Evolutionary conservation across 768 basidiomycete genomes (phyloP).

Genomic region (Leucosporidium creatinivorum): DNA sequence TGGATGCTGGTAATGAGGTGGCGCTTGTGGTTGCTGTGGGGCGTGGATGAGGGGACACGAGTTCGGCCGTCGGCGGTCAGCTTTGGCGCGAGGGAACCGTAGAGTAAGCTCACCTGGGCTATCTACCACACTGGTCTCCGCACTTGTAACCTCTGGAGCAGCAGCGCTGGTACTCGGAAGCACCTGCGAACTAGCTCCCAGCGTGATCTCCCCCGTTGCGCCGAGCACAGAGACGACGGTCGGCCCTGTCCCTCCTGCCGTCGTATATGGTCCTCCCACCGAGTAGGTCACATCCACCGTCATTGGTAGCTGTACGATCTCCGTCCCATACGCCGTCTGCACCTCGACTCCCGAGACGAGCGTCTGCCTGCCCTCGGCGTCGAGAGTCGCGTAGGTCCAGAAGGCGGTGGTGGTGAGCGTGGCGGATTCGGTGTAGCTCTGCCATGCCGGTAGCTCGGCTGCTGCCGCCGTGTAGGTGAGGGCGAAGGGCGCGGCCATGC

Average conservation of each 20-base stretch:
- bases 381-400: conserved; percentile 20
- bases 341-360: background rate
- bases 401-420: conserved; percentile 8
- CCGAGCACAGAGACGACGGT: conserved; percentile 9
- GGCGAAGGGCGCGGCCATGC: conserved; percentile 17
- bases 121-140: too few relatives aligned
- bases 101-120: too few relatives aligned
- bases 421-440: conserved; percentile 8
- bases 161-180: too few relatives aligned
- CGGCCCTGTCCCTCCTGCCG: conserved; percentile 12
- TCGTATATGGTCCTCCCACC: conserved; percentile 19
- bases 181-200: background rate
- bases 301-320: conserved; percentile 18
- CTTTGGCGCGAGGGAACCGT: too few relatives aligned
- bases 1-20: too few relatives aligned
- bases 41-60: too few relatives aligned
- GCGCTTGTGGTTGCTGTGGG: too few relatives aligned
- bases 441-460: conserved; percentile 14
- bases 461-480: conserved; percentile 8
- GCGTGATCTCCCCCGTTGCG: conserved; percentile 15
- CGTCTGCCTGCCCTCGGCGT: conserved; percentile 2
- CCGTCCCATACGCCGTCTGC: conserved; percentile 18
- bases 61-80: too few relatives aligned
- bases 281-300: conserved; percentile 8
- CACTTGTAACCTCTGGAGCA: too few relatives aligned